phyloP scores from a whole-genome alignment of 1,284 basidiomycete species.

The Austropuccinia psidii region DNA sequence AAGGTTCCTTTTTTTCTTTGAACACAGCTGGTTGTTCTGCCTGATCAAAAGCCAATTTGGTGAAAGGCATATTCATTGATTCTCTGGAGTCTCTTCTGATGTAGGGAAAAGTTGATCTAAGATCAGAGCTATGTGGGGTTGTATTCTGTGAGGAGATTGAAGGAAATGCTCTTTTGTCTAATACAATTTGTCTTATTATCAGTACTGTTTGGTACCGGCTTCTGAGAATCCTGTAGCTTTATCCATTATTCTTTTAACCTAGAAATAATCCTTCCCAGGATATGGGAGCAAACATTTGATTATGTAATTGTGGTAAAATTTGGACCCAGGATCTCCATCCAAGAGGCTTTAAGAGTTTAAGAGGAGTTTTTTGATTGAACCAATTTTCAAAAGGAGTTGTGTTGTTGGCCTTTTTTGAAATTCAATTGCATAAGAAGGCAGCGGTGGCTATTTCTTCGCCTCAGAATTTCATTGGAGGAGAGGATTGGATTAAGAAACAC shows the following conservation, averaged over 20 bases:
- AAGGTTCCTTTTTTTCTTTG: no score
- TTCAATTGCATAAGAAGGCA: no score
- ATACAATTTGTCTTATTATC: not conserved
- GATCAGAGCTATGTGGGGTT: no score
- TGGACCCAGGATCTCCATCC: not conserved
- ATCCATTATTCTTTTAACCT: not conserved
- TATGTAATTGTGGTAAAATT: not conserved
- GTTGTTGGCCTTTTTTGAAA: not conserved
- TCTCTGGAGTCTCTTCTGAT: no score
- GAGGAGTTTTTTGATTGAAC: not conserved
- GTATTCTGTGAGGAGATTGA: no score
- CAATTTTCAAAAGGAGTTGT: not conserved
- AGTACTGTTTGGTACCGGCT: not conserved
- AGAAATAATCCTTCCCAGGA: not conserved
- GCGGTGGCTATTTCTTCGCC: not conserved
- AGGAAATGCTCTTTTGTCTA: not conserved
- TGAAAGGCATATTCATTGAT: no score
- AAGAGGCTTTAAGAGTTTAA: not conserved
- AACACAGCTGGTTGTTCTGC: no score
- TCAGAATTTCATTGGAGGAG: not conserved
- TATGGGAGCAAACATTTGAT: not conserved
- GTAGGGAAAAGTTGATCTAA: no score
- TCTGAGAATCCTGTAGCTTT: not conserved
- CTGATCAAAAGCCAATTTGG: no score
- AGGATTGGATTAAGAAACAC: not conserved